A percentile compares a stretch with the other conserved stretches of the same genome.
Conservation (phyloP, 441 rosid species). For the Euphorbia neoarborescens region DNA sequence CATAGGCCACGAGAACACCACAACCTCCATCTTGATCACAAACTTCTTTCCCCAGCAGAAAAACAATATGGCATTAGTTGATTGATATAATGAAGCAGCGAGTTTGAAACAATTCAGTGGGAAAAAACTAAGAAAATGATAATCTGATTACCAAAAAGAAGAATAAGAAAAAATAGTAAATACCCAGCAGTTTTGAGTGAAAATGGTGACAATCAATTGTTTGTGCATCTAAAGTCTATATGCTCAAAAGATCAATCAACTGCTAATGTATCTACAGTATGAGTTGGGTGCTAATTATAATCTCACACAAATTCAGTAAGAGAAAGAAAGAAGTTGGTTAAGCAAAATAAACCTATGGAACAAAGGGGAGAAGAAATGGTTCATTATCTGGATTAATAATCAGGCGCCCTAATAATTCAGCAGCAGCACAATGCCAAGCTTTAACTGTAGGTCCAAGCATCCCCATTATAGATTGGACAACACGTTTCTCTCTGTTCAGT, state of each 20-base stretch:
- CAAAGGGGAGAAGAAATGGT: conserved; percentile 77
- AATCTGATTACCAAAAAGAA: too few species aligned
- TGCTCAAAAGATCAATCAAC: conserved; percentile 74
- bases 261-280: conserved; percentile 73
- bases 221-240: conserved; percentile 71
- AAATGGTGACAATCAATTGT: too few species aligned
- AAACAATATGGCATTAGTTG: not conserved
- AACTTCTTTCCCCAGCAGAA: not conserved
- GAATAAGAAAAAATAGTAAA: too few species aligned
- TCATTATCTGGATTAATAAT: conserved; percentile 74
- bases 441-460: conserved; percentile 66
- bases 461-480: conserved; percentile 79
- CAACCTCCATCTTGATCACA: not conserved
- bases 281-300: conserved; percentile 6
- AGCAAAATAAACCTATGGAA: conserved; percentile 57
- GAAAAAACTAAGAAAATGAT: too few species aligned
- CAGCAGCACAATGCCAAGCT: conserved; percentile 97
- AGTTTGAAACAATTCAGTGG: too few species aligned
- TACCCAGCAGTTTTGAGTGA: too few species aligned
- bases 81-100: not conserved
- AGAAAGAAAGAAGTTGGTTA: not conserved
- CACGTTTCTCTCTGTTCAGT: conserved; percentile 68
- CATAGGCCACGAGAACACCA: not conserved
- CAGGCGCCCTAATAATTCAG: conserved; percentile 82
- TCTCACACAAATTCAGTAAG: conserved; percentile 1